Base-by-base conservation (phyloP, 768 basidiomycete genomes). In the Rhizopogon rudus region DNA sequence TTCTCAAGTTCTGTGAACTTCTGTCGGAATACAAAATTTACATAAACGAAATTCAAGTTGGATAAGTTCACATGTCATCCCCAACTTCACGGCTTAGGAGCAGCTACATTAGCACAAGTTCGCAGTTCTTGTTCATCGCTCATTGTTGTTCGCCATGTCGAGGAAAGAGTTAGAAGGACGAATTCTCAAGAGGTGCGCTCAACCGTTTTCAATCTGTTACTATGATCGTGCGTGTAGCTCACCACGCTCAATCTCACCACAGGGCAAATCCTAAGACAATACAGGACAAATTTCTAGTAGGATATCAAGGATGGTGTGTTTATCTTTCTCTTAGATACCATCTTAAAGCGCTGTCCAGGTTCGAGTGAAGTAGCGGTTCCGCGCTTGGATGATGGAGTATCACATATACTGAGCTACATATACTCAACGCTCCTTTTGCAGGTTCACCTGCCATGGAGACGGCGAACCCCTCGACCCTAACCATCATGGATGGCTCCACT, bases 401-500 rank as follows among this genome's bases (percentile, higher is more conserved):
- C 17, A 13, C 31, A 33, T 22, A 9, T 35, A 20, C 2, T 9
- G 46, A 48, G 5, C 7, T 13, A 17, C 20, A 35, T 25, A 13
- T 5, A 77, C 49, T 20, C n/a, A 54, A 35, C 16, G n/a, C 41
- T 42, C 35, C 46, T 14, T 53, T 40, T 35, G 7, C 62, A 88
- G 88, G 88, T 91, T 88, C 64, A 84, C 83, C 20, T 89, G 87
- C 62, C 70, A 73, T 1, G 84, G 83, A 16, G 87, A 89, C 60
- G 87, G 88, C 5, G 75, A 80, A 45, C 84, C 86, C 12, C 75
- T 91, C 29, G 78, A 76, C 53, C 83, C 82, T 67, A 83, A 81
- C 3, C 91, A 91, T 63, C 88, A 91, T 60, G 91, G 91, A 31
- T 93, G 91, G 91, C 74, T 91, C 17, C 91, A 93, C 63, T 93